Conservation (phyloP, 2,329 filamentous ascomycete genomes). For the Fusarium anthophilum region DNA sequence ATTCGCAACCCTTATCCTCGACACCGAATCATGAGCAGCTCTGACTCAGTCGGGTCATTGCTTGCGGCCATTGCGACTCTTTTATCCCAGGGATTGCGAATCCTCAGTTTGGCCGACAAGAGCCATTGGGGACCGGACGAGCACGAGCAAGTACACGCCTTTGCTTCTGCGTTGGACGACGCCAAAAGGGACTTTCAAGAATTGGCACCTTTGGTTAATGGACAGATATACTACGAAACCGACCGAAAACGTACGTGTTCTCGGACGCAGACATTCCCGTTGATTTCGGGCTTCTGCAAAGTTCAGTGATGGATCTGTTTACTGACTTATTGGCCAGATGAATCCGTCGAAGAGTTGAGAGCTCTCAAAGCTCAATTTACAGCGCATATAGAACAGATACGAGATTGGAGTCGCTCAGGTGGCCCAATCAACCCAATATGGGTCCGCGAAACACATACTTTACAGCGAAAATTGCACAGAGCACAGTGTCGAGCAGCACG, state of each 20-base stretch:
- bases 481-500: conserved; percentile 66
- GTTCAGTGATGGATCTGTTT: background rate
- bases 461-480: conserved; percentile 63
- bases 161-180: conserved; percentile 66
- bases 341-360: conserved; percentile 62
- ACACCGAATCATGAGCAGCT: conserved; percentile 48
- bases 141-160: conserved; percentile 65
- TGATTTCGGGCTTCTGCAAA: background rate
- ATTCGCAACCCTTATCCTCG: conserved; percentile 20
- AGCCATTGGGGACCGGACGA: conserved; percentile 67
- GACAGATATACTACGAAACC: conserved; percentile 66
- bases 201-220: conserved; percentile 63
- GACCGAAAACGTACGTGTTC: conserved; percentile 61
- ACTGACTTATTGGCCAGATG: conserved; percentile 50
- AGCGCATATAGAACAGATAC: conserved; percentile 60
- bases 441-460: conserved; percentile 60
- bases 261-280: background rate
- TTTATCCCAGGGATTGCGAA: conserved; percentile 62
- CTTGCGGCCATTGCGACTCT: conserved; percentile 66
- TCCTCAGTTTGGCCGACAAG: conserved; percentile 66
- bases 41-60: conserved; percentile 66
- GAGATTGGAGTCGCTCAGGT: conserved; percentile 64
- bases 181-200: conserved; percentile 70
- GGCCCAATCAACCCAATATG: conserved; percentile 66
- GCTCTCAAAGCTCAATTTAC: conserved; percentile 56